A percentile compares a stretch with the other conserved stretches of the same genome.
Evolutionary conservation across 2,329 filamentous ascomycete species (phyloP).

Genomic region (Penicillium fuscoglaucum): DNA sequence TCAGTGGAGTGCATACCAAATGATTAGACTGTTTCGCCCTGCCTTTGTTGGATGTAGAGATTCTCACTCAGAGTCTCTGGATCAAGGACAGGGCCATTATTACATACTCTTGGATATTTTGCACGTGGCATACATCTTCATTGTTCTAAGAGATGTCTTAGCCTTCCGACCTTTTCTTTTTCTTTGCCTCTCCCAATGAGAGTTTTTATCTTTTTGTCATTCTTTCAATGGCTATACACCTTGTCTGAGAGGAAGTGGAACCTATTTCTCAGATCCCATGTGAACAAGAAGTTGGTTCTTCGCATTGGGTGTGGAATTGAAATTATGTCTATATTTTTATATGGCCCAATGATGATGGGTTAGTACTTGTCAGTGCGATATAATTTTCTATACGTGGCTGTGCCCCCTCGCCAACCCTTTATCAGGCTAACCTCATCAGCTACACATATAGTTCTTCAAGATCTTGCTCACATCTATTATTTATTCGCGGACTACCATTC

Average conservation of each 20-base stretch:
- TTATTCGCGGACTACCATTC: neutral
- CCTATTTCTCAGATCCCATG: neutral
- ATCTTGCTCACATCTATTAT: neutral
- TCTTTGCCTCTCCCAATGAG: neutral
- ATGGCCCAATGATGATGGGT: neutral
- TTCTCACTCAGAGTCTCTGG: neutral
- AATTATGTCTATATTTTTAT: neutral
- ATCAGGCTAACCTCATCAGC: neutral
- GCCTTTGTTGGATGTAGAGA: neutral
- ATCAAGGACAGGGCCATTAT: slow-evolving; percentile 7
- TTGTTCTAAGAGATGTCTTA: neutral
- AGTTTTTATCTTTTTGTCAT: neutral
- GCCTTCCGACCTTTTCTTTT: neutral
- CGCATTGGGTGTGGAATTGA: neutral
- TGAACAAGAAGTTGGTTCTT: neutral
- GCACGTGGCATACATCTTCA: neutral
- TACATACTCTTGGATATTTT: neutral
- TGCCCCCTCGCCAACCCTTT: neutral
- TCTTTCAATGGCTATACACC: neutral
- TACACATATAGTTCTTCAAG: neutral
- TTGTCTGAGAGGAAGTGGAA: neutral
- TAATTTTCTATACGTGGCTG: neutral
- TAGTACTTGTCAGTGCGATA: neutral
- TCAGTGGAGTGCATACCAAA: neutral
- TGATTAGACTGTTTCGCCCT: neutral